Evolutionary conservation across 2,329 filamentous ascomycete genomes (phyloP), one percentile per base, ranked within the genome.

Genomic region (Beauveria varroae): DNA sequence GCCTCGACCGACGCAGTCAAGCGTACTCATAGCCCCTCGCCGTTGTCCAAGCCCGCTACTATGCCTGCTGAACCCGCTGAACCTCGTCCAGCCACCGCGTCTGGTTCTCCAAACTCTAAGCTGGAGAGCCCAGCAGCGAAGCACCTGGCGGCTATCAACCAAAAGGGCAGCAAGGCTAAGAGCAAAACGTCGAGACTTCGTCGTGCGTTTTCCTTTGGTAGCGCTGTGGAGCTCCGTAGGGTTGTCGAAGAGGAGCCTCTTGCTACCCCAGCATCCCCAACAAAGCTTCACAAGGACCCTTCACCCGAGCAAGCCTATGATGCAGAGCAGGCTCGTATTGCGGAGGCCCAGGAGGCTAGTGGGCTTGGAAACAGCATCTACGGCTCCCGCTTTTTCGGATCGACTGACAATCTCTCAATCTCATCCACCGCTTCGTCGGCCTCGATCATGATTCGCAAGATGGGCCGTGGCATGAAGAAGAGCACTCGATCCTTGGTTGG

Each of bases 381-480:
- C 72, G 90, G 89, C 26, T 90, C 91, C 16, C 88, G 89, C 65
- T 84, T 93, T 65, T 97, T 98, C 71, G 85, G 91, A 16, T 99
- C 95, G 5, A 98, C 91, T 0, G 95, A 99, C 74, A 98, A 98
- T 67, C 76, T 99, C 50, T 96, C 91, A 16, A 91, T 96, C 65
- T 93, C 90, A 1, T 96, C 91, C 4, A 96, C 91, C 10, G 91
- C 91, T 22, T 96, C 91, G 7, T 96, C 91, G 22, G 91, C 91
- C 40, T 96, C 91, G 34, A 86, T 96, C 68, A 96, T 96, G 91
- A 89, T 99, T 66, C 87, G 95, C 58, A 99, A 99, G 79, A 99
- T 99, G 95, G 95, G 95, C 61, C 91, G 92, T 66, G 93, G 93
- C n/a, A 89, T 98, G 86, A 98, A 96, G 82, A 96, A 95, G 76